Evolutionary conservation across 2,329 filamentous ascomycete species (phyloP).

Genomic region (Cytospora piceae): DNA sequence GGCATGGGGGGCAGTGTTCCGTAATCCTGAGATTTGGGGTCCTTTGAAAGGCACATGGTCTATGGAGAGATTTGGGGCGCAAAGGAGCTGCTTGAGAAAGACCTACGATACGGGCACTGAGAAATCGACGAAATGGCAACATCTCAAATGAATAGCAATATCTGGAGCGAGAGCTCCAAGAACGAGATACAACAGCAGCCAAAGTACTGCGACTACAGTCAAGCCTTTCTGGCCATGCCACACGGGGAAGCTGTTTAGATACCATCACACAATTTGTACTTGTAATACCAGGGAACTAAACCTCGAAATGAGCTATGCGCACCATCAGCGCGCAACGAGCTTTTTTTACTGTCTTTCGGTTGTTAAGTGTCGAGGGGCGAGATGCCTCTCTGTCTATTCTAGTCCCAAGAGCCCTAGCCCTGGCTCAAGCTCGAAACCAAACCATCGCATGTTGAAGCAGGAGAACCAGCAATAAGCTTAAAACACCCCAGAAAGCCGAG

Average conservation of each 20-base stretch:
- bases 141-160: not conserved
- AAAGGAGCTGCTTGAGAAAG: not conserved
- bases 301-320: conserved; percentile 11
- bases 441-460: conserved; percentile 16
- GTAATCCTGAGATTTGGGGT: not conserved
- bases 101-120: not conserved
- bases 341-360: conserved; percentile 21
- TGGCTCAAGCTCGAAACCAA: conserved; percentile 19
- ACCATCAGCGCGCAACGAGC: conserved; percentile 3
- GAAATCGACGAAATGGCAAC: not conserved
- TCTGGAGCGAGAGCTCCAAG: not conserved
- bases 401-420: conserved; percentile 22
- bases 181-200: not conserved
- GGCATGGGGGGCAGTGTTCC: too few relatives aligned
- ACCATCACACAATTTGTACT: not conserved
- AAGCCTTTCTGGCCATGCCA: not conserved
- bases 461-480: conserved; percentile 24
- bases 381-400: conserved; percentile 26
- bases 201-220: not conserved
- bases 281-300: conserved; percentile 9
- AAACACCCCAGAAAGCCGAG: conserved; percentile 8
- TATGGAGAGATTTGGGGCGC: not conserved
- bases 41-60: not conserved
- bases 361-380: conserved; percentile 26
- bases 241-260: not conserved